Evolutionary conservation across 352 stramenopile species (phyloP).

Genomic region (Globisporangium canariense): DNA sequence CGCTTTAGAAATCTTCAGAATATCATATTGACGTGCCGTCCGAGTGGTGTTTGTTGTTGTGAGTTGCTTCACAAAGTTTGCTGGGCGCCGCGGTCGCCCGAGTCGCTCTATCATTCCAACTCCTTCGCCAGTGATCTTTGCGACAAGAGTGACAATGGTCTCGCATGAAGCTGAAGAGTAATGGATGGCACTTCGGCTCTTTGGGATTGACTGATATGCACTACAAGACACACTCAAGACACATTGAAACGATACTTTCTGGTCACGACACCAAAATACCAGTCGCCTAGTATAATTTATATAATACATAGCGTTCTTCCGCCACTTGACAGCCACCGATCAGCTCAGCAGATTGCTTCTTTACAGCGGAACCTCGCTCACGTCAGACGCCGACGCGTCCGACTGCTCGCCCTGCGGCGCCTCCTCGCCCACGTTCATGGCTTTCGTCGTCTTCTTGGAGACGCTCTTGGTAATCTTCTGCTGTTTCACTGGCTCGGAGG

Average conservation of each 20-base stretch:
- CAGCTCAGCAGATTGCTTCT: background rate
- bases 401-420: conserved; percentile 9
- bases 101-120: background rate
- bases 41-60: background rate
- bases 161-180: background rate
- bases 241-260: background rate
- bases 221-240: background rate
- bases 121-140: background rate
- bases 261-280: conserved; percentile 1
- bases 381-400: conserved; percentile 10
- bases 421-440: background rate
- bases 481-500: background rate
- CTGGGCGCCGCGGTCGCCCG: background rate
- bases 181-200: background rate
- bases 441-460: conserved; percentile 8
- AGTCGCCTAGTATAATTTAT: conserved; percentile 1
- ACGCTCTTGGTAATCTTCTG: conserved; percentile 2
- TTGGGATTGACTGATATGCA: background rate
- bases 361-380: conserved; percentile 13
- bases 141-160: background rate
- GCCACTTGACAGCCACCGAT: background rate
- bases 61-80: no score
- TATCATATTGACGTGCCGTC: background rate
- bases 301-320: background rate
- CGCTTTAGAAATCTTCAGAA: background rate